Percentiles rank a stretch among this genome's conserved stretches.
phyloP scores from a whole-genome alignment of 106 monocot genomes.

The Posidonia australis region DNA sequence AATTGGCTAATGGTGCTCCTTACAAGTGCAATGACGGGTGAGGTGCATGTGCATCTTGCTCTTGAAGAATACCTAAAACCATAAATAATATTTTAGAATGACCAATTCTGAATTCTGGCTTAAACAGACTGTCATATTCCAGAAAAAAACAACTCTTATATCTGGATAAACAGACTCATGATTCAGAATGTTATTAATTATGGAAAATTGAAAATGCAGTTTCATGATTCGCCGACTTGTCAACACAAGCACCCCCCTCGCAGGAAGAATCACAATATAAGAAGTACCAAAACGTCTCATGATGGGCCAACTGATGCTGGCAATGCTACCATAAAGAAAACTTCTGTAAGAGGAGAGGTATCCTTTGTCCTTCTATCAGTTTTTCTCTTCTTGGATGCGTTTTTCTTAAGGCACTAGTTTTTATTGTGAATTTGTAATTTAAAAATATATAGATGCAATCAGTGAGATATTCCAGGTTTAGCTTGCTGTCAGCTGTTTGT shows the following conservation, averaged over 20 bases:
- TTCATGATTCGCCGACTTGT: slow-evolving; percentile 11
- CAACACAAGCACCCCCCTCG: slow-evolving; percentile 11
- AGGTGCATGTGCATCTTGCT: slow-evolving; percentile 3
- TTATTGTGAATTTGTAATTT: background rate
- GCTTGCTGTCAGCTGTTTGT: background rate
- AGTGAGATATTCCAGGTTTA: background rate
- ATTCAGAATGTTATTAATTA: slow-evolving; percentile 12
- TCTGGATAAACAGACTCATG: too few relatives aligned
- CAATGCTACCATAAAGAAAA: slow-evolving; percentile 24
- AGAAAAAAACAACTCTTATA: too few relatives aligned
- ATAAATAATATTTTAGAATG: too few relatives aligned
- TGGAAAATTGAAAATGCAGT: slow-evolving; percentile 11
- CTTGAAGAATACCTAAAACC: too few relatives aligned
- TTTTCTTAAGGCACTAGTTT: background rate
- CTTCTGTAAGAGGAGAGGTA: slow-evolving; percentile 36
- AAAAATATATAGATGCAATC: background rate
- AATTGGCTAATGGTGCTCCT: background rate
- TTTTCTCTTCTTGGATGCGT: background rate
- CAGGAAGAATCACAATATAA: slow-evolving; percentile 11
- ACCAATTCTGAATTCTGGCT: background rate
- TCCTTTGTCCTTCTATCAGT: background rate
- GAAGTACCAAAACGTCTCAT: slow-evolving; percentile 10
- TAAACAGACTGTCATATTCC: too few relatives aligned
- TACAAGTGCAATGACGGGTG: slow-evolving; percentile 8
- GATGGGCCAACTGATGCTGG: slow-evolving; percentile 2